Conservation (phyloP, 1,139 yeast genomes). For the Maudiozyma humilis region DNA sequence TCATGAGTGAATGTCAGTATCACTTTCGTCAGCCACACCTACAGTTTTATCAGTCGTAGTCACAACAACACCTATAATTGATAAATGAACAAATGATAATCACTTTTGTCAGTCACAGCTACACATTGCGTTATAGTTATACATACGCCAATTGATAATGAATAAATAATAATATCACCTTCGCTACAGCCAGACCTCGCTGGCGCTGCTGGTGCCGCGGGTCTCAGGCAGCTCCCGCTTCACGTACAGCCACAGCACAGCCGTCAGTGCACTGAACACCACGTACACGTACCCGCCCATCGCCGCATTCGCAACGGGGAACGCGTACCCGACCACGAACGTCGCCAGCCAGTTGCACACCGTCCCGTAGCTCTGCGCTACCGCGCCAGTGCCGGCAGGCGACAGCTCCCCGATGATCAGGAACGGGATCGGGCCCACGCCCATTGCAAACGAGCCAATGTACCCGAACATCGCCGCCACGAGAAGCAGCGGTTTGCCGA, state of each 20-base stretch:
- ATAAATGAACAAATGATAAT: not conserved
- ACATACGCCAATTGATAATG: too few relatives aligned
- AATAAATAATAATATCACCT: too few relatives aligned
- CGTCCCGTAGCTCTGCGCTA: conserved; percentile 90
- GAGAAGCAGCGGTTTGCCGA: conserved; percentile 43
- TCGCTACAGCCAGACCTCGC: conserved; percentile 22
- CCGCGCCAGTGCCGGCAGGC: conserved; percentile 67
- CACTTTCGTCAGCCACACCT: too few relatives aligned
- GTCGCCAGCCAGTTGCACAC: conserved; percentile 88
- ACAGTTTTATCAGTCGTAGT: too few relatives aligned
- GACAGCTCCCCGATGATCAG: conserved; percentile 82
- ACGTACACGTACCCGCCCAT: conserved; percentile 78
- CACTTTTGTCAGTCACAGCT: too few relatives aligned
- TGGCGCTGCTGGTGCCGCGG: conserved; percentile 42
- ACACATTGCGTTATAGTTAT: not conserved
- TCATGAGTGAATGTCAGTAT: too few relatives aligned
- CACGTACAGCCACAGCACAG: conserved; percentile 42
- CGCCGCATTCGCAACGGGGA: conserved; percentile 59
- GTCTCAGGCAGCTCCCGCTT: conserved; percentile 63
- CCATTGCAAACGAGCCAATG: conserved; percentile 79
- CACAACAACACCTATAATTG: not conserved
- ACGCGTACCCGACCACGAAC: conserved; percentile 67
- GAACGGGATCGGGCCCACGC: conserved; percentile 93
- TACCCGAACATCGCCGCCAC: conserved; percentile 62
- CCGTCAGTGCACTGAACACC: conserved; percentile 56